Evolutionary conservation across 2,329 filamentous ascomycete genomes (phyloP), one percentile per base, ranked within the genome.

Genomic region (Botrytis fabae): DNA sequence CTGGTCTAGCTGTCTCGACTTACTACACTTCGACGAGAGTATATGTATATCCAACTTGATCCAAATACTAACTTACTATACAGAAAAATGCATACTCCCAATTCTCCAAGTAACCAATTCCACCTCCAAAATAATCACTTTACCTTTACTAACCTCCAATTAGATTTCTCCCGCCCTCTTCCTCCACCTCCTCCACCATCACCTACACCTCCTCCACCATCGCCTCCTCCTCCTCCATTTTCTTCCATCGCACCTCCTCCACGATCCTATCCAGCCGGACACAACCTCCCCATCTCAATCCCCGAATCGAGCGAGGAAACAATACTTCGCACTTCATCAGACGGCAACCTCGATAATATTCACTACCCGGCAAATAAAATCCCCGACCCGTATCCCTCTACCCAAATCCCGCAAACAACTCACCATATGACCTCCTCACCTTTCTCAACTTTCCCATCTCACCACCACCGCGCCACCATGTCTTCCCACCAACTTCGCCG

Each of bases 1-100:
- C 7, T 51, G 2, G 3, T n/a, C 25, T 1, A n/a, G 0, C 0
- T 0, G 4, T 54, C 7, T 5, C 1, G 40, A 8, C 1, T 22
- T 9, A 28, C 0, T 1, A 22, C 7, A 8, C 2, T 20, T 22
- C 5, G 22, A 68, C 7, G 18, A 40, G 12, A 57, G 5, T 16
- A 42, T 28, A 18, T 9, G 0, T 8, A 2, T 10, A n/a, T 62
- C 4, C 9, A 44, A 3, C 22, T 32, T 28, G 46, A 66, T 25
- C 3, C 5, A 20, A 18, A 42, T 7, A 12, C 35, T 57, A 9
- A 69, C n/a, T 42, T 28, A 16, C 10, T 6, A 16, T 14, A 32
- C 4, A 57, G 35, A 3, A 40, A 57, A 14, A 42, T 68, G 32
- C 2, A n/a, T 0, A 0, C 54, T 16, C 16, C 2, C 5, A 28